Base-by-base conservation (phyloP, 2,329 filamentous ascomycete species). In the Septoria petroselini region DNA sequence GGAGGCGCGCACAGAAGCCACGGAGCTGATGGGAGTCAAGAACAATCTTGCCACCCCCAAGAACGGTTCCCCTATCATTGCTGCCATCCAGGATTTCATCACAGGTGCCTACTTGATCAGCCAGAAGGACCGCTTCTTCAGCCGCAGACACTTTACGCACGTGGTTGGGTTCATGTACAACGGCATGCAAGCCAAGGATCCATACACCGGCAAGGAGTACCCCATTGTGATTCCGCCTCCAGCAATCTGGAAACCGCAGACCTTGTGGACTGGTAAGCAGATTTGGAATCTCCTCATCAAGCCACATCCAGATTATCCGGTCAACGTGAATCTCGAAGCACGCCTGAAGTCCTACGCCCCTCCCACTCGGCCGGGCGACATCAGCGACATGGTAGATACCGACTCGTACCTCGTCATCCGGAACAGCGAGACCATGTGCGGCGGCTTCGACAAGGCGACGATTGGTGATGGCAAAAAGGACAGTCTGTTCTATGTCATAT, bases 11-110 rank as follows among this genome's bases (percentile, higher is more conserved):
- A 88, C 91, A 2, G 93, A 98, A 70, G 93, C 93, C 0, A 94
- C 94, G 63, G 90, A 91, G 59, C 74, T 98, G 40, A 98, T 98
- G 93, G 93, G 93, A 34, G 91, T 98, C 48, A 95, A 96, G 72
- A 84, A 97, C 75, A 98, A 98, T 67, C 71, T 98, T 51, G 86
- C 86, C 3, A 98, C 93, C 0, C 93, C 93, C 1, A 96, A 96
- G 71, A 97, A 97, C 71, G 93, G 93, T 66, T 91, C 95, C 61
- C 93, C 93, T 1, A 95, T 98, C 62, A 97, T 98, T 72, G 90
- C 91, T 14, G 91, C 93, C n/a, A 98, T 95, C 23, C 93, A 98
- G 65, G 93, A 98, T 76, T 98, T 98, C 73, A 97, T 98, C 62
- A 97, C 91, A 19, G 91, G 91, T 3, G 88, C 93, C 0, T 98